phyloP scores from a whole-genome alignment of 2,329 filamentous ascomycete species.

The Shiraia sp. region DNA sequence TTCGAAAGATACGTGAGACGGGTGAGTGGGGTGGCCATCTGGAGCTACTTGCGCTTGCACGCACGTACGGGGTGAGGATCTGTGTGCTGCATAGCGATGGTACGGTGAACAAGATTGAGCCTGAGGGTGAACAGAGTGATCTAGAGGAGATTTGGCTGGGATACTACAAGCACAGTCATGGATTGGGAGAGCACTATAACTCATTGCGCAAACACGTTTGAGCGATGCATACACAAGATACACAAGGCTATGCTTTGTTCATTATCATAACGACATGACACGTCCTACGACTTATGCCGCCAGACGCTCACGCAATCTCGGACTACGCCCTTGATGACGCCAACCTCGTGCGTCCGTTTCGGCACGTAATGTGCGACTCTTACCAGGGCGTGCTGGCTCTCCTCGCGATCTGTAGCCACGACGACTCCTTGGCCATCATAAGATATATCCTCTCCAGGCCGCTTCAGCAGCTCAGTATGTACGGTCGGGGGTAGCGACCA shows the following conservation, averaged over 20 bases:
- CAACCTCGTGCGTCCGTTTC: conserved; percentile 57
- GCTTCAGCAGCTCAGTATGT: conserved; percentile 71
- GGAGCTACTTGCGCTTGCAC: conserved; percentile 83
- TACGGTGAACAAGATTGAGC: conserved; percentile 73
- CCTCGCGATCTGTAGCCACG: conserved; percentile 48
- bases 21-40: conserved; percentile 96
- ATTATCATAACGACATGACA: neutral
- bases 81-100: conserved; percentile 83
- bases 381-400: conserved; percentile 48
- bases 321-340: conserved; percentile 51
- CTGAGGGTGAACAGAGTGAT: conserved; percentile 46
- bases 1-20: conserved; percentile 77
- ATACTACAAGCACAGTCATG: conserved; percentile 93
- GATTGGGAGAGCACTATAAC: conserved; percentile 96
- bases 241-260: neutral
- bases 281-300: conserved; percentile 38
- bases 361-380: conserved; percentile 60
- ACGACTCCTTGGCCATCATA: conserved; percentile 63
- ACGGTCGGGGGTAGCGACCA: conserved; percentile 70
- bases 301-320: conserved; percentile 56
- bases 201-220: conserved; percentile 61
- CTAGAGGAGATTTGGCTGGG: conserved; percentile 80
- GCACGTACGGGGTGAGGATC: conserved; percentile 78
- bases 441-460: conserved; percentile 68
- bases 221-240: conserved; percentile 7